Evolutionary conservation across 164 flowering plant genomes (phyloP).

Genomic region (Cinnamomum chago): DNA sequence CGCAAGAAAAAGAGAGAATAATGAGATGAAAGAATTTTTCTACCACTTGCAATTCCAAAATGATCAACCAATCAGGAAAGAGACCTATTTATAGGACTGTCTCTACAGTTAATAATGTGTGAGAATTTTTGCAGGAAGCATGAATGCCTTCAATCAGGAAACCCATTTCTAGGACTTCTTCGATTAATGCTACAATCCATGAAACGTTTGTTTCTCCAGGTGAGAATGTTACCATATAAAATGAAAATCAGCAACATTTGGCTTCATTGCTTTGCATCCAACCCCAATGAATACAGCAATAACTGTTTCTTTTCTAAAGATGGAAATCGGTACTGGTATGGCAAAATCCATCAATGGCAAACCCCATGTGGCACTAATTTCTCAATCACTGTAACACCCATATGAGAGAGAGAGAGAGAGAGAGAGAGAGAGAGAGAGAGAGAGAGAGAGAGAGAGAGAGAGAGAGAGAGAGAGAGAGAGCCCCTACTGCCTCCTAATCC

Average conservation of each 20-base stretch:
- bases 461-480: conserved; percentile 5
- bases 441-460: conserved; percentile 1
- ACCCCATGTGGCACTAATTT: not conserved
- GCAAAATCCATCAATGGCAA: not conserved
- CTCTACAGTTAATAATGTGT: conserved; percentile 9
- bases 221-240: conserved; percentile 7
- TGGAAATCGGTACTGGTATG: not conserved
- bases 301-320: conserved; percentile 10
- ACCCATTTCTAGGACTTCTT: conserved; percentile 13
- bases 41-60: conserved; percentile 3
- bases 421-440: conserved; percentile 5
- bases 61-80: conserved; percentile 6
- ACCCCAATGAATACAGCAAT: conserved; percentile 1
- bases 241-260: conserved; percentile 21
- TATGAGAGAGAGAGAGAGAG: conserved; percentile 4
- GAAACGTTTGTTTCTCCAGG: conserved; percentile 8
- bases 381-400: not conserved
- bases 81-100: conserved; percentile 8
- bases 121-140: conserved; percentile 13
- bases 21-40: not conserved
- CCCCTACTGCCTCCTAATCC: conserved; percentile 11
- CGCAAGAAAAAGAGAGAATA: not conserved
- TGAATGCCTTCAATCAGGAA: conserved; percentile 10
- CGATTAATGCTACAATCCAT: conserved; percentile 15
- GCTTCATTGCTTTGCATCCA: conserved; percentile 1